Percentiles rank a stretch among this genome's conserved stretches.
phyloP scores from a whole-genome alignment of 1,284 basidiomycete genomes.

The Uromyces viciae-fabae region DNA sequence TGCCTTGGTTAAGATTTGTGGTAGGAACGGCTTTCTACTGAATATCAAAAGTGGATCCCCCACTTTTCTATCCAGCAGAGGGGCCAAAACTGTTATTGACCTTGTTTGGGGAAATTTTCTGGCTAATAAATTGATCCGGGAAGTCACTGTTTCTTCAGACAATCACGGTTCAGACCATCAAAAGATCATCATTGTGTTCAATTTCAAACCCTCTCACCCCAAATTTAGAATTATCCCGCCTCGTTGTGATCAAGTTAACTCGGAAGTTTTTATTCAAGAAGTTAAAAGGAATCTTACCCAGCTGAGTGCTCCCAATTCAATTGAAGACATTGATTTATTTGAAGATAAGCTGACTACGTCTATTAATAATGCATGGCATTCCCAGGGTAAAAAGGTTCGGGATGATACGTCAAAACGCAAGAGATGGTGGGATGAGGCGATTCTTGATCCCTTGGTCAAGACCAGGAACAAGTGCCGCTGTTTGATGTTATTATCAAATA shows the following conservation, averaged over 20 bases:
- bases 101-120: not conserved
- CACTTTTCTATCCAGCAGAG: not conserved
- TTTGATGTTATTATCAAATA: not conserved
- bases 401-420: not conserved
- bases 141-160: not conserved
- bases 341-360: not conserved
- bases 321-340: not conserved
- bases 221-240: not conserved
- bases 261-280: too few relatives aligned
- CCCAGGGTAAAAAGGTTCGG: not conserved
- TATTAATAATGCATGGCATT: not conserved
- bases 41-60: not conserved
- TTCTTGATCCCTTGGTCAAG: not conserved
- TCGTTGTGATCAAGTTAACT: not conserved
- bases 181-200: not conserved
- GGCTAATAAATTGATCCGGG: not conserved
- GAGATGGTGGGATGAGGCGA: not conserved
- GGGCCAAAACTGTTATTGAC: not conserved
- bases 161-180: constrained; percentile 18
- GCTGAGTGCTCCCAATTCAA: not conserved
- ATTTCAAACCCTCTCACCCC: too few relatives aligned
- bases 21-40: not conserved
- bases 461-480: not conserved
- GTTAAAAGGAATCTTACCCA: not conserved
- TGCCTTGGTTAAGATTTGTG: not conserved